A percentile compares a stretch with the other conserved stretches of the same genome.
These are phyloP conservation scores for Trichophyton mentagrophytes DNA, from an alignment of 2,329 filamentous ascomycete genomes.

Conservation along the genomic window DNA sequence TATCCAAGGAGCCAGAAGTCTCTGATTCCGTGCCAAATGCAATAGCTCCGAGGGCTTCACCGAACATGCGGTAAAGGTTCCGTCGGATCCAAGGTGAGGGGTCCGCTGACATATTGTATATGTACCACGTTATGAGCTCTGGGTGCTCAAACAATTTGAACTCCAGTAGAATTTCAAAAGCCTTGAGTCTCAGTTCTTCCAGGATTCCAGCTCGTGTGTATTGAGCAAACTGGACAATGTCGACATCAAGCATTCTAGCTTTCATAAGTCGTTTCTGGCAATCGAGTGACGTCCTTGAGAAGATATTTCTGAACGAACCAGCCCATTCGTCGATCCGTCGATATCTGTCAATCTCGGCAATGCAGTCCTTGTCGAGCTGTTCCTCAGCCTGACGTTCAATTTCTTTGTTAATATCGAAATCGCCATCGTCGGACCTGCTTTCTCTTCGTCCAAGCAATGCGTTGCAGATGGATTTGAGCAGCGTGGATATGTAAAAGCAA, in stretches of 20 bases:
- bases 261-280: slow-evolving; percentile 45
- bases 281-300: slow-evolving; percentile 48
- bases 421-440: slow-evolving; percentile 26
- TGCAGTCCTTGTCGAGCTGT: slow-evolving; percentile 43
- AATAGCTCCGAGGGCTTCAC: slow-evolving; percentile 44
- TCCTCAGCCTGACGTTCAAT: slow-evolving; percentile 40
- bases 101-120: slow-evolving; percentile 45
- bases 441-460: slow-evolving; percentile 38
- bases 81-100: slow-evolving; percentile 46
- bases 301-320: slow-evolving; percentile 52
- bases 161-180: slow-evolving; percentile 46
- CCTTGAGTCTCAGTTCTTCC: slow-evolving; percentile 46
- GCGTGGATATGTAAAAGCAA: slow-evolving; percentile 69
- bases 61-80: slow-evolving; percentile 41
- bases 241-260: slow-evolving; percentile 40
- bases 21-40: slow-evolving; percentile 42
- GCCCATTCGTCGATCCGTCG: slow-evolving; percentile 55
- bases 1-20: slow-evolving; percentile 21
- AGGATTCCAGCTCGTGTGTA: slow-evolving; percentile 49
- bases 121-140: slow-evolving; percentile 43
- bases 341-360: slow-evolving; percentile 51
- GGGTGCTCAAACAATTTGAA: slow-evolving; percentile 41
- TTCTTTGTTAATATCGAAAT: slow-evolving; percentile 36
- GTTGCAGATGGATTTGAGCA: slow-evolving; percentile 54
- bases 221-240: slow-evolving; percentile 46